Evolutionary conservation across 345 rosid species (phyloP).

Genomic region (Lumnitzera racemosa): DNA sequence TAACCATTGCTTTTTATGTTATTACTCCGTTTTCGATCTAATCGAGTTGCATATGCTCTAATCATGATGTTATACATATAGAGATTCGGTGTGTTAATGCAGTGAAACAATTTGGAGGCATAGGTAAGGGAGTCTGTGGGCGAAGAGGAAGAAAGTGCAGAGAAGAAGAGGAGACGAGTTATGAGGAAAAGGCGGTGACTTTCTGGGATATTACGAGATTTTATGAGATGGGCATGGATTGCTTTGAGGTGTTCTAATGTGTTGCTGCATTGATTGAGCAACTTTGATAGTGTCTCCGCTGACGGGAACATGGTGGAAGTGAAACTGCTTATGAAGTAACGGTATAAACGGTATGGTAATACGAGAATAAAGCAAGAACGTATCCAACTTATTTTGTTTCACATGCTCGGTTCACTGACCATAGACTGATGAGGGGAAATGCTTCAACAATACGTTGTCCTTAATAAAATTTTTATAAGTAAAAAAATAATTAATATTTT

Average conservation of each 20-base stretch:
- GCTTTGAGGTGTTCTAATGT: slow-evolving; percentile 27
- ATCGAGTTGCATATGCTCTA: slow-evolving; percentile 35
- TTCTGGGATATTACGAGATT: slow-evolving; percentile 16
- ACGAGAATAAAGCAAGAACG: too few relatives aligned
- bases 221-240: slow-evolving; percentile 37
- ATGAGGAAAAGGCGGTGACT: slow-evolving; percentile 19
- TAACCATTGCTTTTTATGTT: not conserved
- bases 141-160: slow-evolving; percentile 26
- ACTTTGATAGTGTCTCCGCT: slow-evolving; percentile 9
- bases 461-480: too few relatives aligned
- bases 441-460: too few relatives aligned
- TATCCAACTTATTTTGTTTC: too few relatives aligned
- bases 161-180: slow-evolving; percentile 42
- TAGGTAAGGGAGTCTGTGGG: slow-evolving; percentile 26
- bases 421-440: too few relatives aligned
- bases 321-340: too few relatives aligned
- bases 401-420: too few relatives aligned
- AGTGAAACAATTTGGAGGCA: slow-evolving; percentile 28
- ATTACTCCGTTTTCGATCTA: not conserved
- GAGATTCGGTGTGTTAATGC: slow-evolving; percentile 23
- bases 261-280: slow-evolving; percentile 30
- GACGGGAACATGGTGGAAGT: too few relatives aligned
- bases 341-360: too few relatives aligned
- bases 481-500: too few relatives aligned
- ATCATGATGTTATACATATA: slow-evolving; percentile 43